Percentiles rank a stretch among this genome's conserved stretches.
Evolutionary conservation across 2,329 filamentous ascomycete species (phyloP).

Genomic region (Cadophora sp.): DNA sequence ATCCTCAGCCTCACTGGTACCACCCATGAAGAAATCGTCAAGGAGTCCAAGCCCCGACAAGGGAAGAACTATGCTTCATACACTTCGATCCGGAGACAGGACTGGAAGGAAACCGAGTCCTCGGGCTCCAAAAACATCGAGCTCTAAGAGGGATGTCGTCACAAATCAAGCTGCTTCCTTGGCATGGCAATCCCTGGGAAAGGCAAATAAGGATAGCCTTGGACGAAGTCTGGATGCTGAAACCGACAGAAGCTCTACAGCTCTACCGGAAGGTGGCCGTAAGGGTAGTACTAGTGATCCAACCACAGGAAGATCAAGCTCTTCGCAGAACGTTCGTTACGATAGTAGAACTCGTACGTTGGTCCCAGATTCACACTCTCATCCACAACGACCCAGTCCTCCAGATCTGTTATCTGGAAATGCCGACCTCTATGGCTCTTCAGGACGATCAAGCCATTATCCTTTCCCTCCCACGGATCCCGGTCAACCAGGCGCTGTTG

Average conservation of each 20-base stretch:
- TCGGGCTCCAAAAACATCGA: conserved; percentile 46
- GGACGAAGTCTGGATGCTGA: conserved; percentile 42
- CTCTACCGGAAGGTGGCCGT: conserved; percentile 35
- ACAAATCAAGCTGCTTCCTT: conserved; percentile 69
- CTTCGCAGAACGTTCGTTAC: conserved; percentile 40
- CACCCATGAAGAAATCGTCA: conserved; percentile 46
- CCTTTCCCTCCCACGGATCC: conserved; percentile 44
- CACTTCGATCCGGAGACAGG: conserved; percentile 58
- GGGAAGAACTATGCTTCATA: conserved; percentile 64
- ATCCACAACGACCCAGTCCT: conserved; percentile 33
- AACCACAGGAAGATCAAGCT: conserved; percentile 25
- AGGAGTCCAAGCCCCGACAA: conserved; percentile 66
- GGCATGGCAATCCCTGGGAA: conserved; percentile 56
- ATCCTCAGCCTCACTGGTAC: conserved; percentile 34
- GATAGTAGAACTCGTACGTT: conserved; percentile 45
- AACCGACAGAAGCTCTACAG: conserved; percentile 35
- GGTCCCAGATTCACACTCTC: conserved; percentile 35
- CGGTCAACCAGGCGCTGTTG: conserved; percentile 39
- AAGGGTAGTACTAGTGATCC: conserved; percentile 37
- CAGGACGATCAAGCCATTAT: conserved; percentile 41
- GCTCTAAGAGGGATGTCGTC: conserved; percentile 52
- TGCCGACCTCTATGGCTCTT: conserved; percentile 32
- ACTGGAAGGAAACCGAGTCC: conserved; percentile 51
- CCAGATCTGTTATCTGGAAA: conserved; percentile 40
- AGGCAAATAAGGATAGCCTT: conserved; percentile 38